A percentile compares a stretch with the other conserved stretches of the same genome.
phyloP scores from a whole-genome alignment of 1,284 basidiomycete genomes.

The Trametes hirsuta region DNA sequence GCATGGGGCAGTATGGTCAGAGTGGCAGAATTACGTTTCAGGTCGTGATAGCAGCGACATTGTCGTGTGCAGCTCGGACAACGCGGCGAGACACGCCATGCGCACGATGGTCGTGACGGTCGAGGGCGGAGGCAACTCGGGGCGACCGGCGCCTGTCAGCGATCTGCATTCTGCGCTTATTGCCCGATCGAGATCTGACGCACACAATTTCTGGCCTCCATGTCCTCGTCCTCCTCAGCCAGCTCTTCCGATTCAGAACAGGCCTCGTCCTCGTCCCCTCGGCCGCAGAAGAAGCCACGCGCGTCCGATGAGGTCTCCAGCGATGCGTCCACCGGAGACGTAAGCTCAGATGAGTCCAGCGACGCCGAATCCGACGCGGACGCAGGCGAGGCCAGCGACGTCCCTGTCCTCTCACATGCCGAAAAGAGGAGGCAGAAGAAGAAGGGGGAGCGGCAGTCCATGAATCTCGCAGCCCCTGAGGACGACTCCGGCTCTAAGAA shows the following conservation, averaged over 20 bases:
- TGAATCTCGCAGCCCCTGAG: not conserved
- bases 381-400: constrained; percentile 35
- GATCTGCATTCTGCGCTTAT: not conserved
- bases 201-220: constrained; percentile 13
- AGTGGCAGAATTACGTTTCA: not conserved
- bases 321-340: constrained; percentile 4
- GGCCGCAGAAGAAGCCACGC: constrained; percentile 12
- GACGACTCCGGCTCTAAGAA: constrained; percentile 41
- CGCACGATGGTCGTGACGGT: not conserved
- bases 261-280: constrained; percentile 8
- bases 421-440: constrained; percentile 68
- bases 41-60: not conserved
- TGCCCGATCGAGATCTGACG: constrained; percentile 12
- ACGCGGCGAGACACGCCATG: not conserved
- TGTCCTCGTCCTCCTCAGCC: constrained; percentile 24
- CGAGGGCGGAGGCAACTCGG: not conserved
- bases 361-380: constrained; percentile 25
- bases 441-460: constrained; percentile 40
- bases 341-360: constrained; percentile 13
- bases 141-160: not conserved
- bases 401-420: constrained; percentile 70
- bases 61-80: not conserved
- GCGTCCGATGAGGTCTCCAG: constrained; percentile 1
- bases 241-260: constrained; percentile 25
- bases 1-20: not conserved